A percentile compares a stretch with the other conserved stretches of the same genome.
phyloP scores from a whole-genome alignment of 495 filamentous ascomycete species.

The Talaromyces nanjingensis region DNA sequence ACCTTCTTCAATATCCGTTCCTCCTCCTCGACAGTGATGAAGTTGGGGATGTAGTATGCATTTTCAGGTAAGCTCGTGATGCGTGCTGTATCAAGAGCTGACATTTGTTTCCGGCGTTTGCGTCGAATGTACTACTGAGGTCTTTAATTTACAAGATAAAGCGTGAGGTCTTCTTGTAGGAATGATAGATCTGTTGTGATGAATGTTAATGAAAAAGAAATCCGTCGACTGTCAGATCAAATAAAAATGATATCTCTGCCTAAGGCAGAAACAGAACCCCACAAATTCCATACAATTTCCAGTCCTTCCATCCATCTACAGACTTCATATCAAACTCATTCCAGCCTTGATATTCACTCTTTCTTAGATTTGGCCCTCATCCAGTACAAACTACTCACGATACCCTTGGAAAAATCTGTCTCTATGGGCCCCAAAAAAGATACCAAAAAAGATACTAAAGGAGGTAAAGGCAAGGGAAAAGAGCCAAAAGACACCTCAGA shows the following conservation, averaged over 20 bases:
- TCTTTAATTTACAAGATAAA: background rate
- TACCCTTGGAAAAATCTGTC: background rate
- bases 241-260: background rate
- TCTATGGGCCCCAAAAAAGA: constrained; percentile 46
- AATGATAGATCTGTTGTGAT: background rate
- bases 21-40: constrained; percentile 77
- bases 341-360: background rate
- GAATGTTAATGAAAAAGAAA: background rate
- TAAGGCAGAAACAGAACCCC: background rate
- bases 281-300: background rate
- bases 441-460: constrained; percentile 44
- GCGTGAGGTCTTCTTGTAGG: no score
- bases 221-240: background rate
- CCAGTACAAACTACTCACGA: background rate
- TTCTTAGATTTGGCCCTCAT: background rate
- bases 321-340: background rate
- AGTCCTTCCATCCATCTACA: background rate
- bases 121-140: background rate
- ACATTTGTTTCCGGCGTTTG: background rate
- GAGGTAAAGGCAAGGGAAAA: constrained; percentile 39
- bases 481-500: constrained; percentile 38
- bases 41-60: constrained; percentile 83
- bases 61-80: constrained; percentile 55
- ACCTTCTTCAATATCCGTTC: constrained; percentile 62
- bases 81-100: constrained; percentile 35